A percentile compares a stretch with the other conserved stretches of the same genome.
Evolutionary conservation across 2,329 filamentous ascomycete genomes (phyloP).

Genomic region (Hymenoscyphus repandus): DNA sequence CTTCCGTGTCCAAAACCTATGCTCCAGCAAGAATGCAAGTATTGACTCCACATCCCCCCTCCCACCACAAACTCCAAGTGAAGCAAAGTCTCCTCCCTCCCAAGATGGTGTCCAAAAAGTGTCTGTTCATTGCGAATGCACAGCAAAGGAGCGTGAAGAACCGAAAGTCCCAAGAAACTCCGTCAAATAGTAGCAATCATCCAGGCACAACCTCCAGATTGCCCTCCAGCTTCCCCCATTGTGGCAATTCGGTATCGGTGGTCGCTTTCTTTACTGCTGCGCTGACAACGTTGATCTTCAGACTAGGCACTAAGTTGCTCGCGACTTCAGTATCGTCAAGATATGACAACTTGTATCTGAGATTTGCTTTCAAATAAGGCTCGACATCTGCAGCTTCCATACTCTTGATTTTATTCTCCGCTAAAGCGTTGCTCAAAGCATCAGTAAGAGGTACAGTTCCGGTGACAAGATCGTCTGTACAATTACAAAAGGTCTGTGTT

Average conservation of each 20-base stretch:
- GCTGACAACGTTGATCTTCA: conserved; percentile 24
- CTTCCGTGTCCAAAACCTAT: too few species aligned
- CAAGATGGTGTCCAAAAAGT: too few species aligned
- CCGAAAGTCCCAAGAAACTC: too few species aligned
- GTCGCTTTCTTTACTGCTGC: conserved; percentile 14
- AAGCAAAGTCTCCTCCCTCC: too few species aligned
- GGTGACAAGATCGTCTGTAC: conserved; percentile 29
- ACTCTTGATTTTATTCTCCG: conserved; percentile 28
- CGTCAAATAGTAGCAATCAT: not conserved
- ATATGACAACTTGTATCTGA: conserved; percentile 24
- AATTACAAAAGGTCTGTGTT: conserved; percentile 1
- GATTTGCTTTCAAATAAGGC: conserved; percentile 23
- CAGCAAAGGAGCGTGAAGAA: too few species aligned
- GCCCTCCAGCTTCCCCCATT: conserved; percentile 14
- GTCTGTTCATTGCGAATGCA: too few species aligned
- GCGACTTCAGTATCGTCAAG: conserved; percentile 19
- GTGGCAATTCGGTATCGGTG: conserved; percentile 11
- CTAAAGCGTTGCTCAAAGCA: conserved; percentile 32
- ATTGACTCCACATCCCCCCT: too few species aligned
- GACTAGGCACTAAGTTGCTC: conserved; percentile 18
- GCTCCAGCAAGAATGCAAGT: too few species aligned
- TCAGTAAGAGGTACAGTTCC: conserved; percentile 41
- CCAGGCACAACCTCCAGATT: conserved; percentile 7
- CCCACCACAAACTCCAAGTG: too few species aligned
- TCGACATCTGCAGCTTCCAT: conserved; percentile 21